Evolutionary conservation across 805 yeast genomes (phyloP), one percentile per base, ranked within the genome.

Genomic region (Kuraishia cidri): DNA sequence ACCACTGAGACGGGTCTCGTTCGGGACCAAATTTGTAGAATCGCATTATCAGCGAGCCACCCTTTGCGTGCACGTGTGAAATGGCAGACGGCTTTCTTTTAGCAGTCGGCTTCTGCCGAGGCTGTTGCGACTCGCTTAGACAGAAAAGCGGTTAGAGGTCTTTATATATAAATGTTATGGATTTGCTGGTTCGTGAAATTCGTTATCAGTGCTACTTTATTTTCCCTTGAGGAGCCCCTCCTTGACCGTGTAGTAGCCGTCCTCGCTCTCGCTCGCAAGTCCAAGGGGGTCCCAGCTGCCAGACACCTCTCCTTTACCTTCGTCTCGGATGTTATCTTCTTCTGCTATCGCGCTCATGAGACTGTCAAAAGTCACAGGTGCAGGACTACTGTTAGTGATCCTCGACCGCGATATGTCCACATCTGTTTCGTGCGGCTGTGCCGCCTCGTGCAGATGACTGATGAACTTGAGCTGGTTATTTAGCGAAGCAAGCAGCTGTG

Each of bases 391-490:
- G 5, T 51, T 54, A 26, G 56, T 32, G 6, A 58, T 33, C 26
- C 63, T 41, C 1, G 54, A 52, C 20, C n/a, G n/a, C n/a, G n/a
- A n/a, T n/a, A n/a, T n/a, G n/a, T n/a, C n/a, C n/a, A 46, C 16
- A 33, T 26, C 24, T 31, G 40, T 23, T 40, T 37, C 3, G 33
- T 24, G 3, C 33, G 15, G 15, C 40, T 33, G 6, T 32, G 21
- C 6, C 13, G 24, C 20, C 4, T 54, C 38, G 32, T 65, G 66
- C 29, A 76, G 49, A 29, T 65, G 63, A 34, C 66, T 52, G 13
- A 75, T 60, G 38, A 76, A 70, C n/a, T 53, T 48, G 16, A 75
- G 54, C 39, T 76, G 82, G 12, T 64, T 63, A 24, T 56, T 54
- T 30, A 75, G 45, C 1, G 63, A 58, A 0, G 35, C 28, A 10